Evolutionary conservation across 441 rosid species (phyloP).

Genomic region (Adansonia gregorii): DNA sequence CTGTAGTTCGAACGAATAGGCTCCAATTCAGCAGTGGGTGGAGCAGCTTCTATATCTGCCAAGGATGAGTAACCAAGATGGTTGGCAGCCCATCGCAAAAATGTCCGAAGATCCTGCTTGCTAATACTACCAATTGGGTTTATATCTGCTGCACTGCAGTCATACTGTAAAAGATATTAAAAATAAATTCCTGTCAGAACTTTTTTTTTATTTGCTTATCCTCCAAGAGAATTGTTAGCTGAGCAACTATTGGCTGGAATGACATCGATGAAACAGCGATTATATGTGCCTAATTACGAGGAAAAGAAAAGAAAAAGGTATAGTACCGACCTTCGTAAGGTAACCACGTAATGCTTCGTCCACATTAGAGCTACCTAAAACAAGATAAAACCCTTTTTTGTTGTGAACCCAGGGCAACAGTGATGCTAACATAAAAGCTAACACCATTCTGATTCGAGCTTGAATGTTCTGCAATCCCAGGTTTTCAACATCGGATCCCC

Average conservation of each 20-base stretch:
- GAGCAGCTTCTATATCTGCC: slow-evolving; percentile 94
- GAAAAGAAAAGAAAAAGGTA: not conserved
- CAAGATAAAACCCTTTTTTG: slow-evolving; percentile 91
- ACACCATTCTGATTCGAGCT: slow-evolving; percentile 96
- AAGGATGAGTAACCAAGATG: slow-evolving; percentile 86
- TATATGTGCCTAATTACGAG: not conserved
- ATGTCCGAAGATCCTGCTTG: slow-evolving; percentile 82
- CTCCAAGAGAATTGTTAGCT: not conserved
- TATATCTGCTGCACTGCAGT: slow-evolving; percentile 95
- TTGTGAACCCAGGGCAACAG: slow-evolving; percentile 97
- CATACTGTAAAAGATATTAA: slow-evolving; percentile 63
- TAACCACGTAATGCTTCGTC: slow-evolving; percentile 98
- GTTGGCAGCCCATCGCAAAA: slow-evolving; percentile 85
- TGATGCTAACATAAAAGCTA: slow-evolving; percentile 94
- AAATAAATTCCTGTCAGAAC: slow-evolving; percentile 6
- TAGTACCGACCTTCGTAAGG: slow-evolving; percentile 71
- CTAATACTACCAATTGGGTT: slow-evolving; percentile 97
- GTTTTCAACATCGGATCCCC: slow-evolving; percentile 86
- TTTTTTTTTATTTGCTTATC: not conserved
- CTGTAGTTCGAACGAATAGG: slow-evolving; percentile 90
- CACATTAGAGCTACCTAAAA: slow-evolving; percentile 93
- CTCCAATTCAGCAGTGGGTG: slow-evolving; percentile 96
- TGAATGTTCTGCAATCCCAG: slow-evolving; percentile 96
- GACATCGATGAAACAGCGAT: not conserved
- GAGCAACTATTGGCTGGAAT: not conserved